Evolutionary conservation across 2,329 filamentous ascomycete genomes (phyloP), one percentile per base, ranked within the genome.

Genomic region (Verticillium alfalfae): DNA sequence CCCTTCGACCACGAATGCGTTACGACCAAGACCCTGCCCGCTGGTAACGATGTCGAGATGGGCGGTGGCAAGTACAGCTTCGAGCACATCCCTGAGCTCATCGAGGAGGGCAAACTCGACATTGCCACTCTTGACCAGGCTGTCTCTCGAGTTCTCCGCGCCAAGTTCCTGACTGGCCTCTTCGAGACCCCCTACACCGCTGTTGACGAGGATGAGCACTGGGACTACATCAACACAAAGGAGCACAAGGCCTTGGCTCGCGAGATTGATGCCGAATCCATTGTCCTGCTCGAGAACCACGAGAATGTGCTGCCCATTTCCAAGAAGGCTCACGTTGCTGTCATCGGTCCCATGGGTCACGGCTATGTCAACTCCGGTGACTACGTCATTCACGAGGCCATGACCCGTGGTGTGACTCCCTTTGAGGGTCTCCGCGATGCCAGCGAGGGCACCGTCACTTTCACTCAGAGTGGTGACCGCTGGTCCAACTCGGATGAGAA

Each of bases 41-140:
- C 88, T 5, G 89, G 90, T 3, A 89, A 86, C 58, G 89, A 92
- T 67, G 81, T 89, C 13, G 90, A 92, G 68, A 92, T 92, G 89
- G 89, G 89, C 13, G 89, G 89, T 45, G 89, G 90, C 22, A 88
- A 86, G 22, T 92, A 85, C 77, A 91, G 87, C 70, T 89, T 86
- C 69, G 80, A 86, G 65, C 83, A 80, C 39, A 91, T 92, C 59
- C 87, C 88, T 6, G 78, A 84, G 34, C 79, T 92, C 57, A 79
- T 92, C 16, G 74, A 84, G 60, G 79, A 82, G 1, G 87, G 88
- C 0, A 85, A 83, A 61, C 75, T 92, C 1, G 79, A 85, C 52
- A 78, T 85, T 34, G 75, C 81, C 6, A 69, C 83, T 34, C 84
- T 92, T n/a, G 81, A 92, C 70, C 82, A 77, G 9, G 89, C 89